Percentiles rank a stretch among this genome's conserved stretches.
Conservation (phyloP, 257 asterid species). For the Plantago elongata region DNA sequence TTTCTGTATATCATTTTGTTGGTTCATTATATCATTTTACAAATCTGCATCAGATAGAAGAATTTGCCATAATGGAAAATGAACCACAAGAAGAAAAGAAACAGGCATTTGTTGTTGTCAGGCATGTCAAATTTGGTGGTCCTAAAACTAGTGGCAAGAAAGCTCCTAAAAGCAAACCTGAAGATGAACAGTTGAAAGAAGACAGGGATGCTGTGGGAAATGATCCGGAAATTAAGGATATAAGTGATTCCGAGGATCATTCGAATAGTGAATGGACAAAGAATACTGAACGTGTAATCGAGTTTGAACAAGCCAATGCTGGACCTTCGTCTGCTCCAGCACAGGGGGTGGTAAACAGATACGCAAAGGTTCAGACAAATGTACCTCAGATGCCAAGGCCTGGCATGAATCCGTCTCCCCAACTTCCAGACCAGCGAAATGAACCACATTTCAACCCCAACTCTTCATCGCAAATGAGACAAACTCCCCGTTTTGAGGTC, state of each 20-base stretch:
- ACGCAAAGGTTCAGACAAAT: constrained; percentile 25
- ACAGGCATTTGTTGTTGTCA: constrained; percentile 55
- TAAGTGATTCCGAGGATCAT: constrained; percentile 27
- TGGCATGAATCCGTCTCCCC: background rate
- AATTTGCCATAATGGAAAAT: constrained; percentile 53
- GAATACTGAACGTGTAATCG: background rate
- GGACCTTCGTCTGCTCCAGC: constrained; percentile 21
- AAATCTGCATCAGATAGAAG: constrained; percentile 50
- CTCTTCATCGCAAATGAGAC: constrained; percentile 2
- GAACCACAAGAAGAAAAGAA: constrained; percentile 50
- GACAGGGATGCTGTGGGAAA: constrained; percentile 17
- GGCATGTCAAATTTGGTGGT: constrained; percentile 79
- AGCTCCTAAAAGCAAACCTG: constrained; percentile 20
- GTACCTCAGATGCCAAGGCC: constrained; percentile 6
- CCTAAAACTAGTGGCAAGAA: constrained; percentile 56
- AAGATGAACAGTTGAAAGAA: constrained; percentile 14
- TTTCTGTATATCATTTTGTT: background rate
- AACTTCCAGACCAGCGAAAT: constrained; percentile 12
- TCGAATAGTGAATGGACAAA: constrained; percentile 13
- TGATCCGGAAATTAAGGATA: constrained; percentile 20
- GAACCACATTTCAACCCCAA: constrained; percentile 8
- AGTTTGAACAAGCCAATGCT: background rate
- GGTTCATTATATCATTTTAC: constrained; percentile 1
- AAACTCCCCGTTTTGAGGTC: constrained; percentile 14
- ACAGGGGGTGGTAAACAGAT: constrained; percentile 33